Base-by-base conservation (phyloP, 805 yeast genomes). In the Nakazawaea ambrosiae region DNA sequence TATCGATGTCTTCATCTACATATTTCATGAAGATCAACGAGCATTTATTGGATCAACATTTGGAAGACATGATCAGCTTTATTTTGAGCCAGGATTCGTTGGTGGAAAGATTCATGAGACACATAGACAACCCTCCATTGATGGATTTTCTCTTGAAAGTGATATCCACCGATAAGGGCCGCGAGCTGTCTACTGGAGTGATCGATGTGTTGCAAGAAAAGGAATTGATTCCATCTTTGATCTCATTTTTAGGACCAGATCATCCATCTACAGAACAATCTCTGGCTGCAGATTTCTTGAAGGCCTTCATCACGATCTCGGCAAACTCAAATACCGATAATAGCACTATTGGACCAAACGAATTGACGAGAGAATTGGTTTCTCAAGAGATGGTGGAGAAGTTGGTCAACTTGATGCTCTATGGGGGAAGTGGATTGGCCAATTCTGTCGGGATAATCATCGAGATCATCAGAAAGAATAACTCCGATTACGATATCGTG, bases 381-480 rank as follows among this genome's bases (percentile, higher is more conserved):
- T 81, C 94, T 14, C 78, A 78, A 29, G 68, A 73, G 27, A 74
- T 84, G 43, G 71, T 88, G 48, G 65, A 72, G 42, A 69, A 72
- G 43, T 65, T 92, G 46, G 83, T 89, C 19, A 60, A 75, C 15
- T 76, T 84, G 45, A 92, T 92, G 84, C 70, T 90, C 39, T 51
- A 65, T 42, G 86, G 87, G 39, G 95, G 95, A 33, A 80, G 89
- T 24, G 95, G 96, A 1, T 69, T 92, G 46, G 82, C 92, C 26
- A 90, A 89, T 49, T 95, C 96, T 51, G 98, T 92, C 23, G 94
- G 97, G 5, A 87, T 92, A 19, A 77, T 92, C 24, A 90, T 92
- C 48, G 98, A 92, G 60, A 74, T 92, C 29, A 92, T 92, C 41
- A 74, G 98, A 51, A 92, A 92, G 55, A 92, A 92, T 56, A 92